Conservation (phyloP, 129 eudicot genomes). For the Chrysanthemum lavandulifolium region DNA sequence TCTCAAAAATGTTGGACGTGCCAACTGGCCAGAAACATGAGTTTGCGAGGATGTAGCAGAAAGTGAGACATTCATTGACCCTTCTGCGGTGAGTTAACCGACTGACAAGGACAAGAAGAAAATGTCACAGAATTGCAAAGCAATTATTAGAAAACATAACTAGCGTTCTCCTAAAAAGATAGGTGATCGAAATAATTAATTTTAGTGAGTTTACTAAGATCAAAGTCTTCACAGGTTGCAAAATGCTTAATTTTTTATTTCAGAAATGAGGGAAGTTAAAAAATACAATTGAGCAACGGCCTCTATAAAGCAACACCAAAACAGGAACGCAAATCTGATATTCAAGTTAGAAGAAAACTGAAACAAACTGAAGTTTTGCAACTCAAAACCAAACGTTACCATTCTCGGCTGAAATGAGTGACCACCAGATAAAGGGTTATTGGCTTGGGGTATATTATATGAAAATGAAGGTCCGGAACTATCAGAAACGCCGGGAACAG, state of each 20-base stretch:
- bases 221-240: conserved; percentile 16
- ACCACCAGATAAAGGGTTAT: conserved; percentile 30
- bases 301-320: not conserved
- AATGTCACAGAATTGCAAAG: conserved; percentile 19
- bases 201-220: conserved; percentile 11
- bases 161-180: not conserved
- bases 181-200: not conserved
- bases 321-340: not conserved
- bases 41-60: conserved; percentile 38
- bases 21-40: conserved; percentile 37
- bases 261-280: not conserved
- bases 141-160: conserved; percentile 13
- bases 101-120: conserved; percentile 23
- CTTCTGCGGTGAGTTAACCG: conserved; percentile 24
- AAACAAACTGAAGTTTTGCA: conserved; percentile 2
- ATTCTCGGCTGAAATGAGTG: conserved; percentile 38
- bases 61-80: conserved; percentile 22
- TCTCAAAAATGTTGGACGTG: conserved; percentile 28
- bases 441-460: conserved; percentile 40
- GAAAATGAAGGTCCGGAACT: conserved; percentile 47
- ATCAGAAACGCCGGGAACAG: conserved; percentile 38
- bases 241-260: conserved; percentile 18
- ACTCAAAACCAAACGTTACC: conserved; percentile 25
- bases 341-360: not conserved
- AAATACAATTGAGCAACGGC: not conserved